Base-by-base conservation (phyloP, 805 yeast species). In the Zygoascus tannicola region DNA sequence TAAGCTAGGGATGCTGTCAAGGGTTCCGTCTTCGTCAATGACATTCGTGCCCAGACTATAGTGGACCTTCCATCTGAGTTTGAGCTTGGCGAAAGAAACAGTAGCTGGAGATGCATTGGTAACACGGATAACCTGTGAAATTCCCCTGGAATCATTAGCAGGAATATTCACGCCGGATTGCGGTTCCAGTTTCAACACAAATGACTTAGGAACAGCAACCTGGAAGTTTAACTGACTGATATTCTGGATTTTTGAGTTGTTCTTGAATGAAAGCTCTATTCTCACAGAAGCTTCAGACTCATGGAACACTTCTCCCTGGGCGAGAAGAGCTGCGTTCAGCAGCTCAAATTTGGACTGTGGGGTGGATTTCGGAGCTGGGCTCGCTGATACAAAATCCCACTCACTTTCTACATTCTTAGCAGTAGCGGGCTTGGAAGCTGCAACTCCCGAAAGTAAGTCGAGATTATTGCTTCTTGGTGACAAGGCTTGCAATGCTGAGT, bases 41-140 rank as follows among this genome's bases (percentile, higher is more conserved):
- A 62, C 59, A 19, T 60, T 57, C n/a, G 78, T 75, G 43, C 73
- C 74, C 7, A 71, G 57, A 8, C 56, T 53, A 58, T 75, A 85
- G 45, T 74, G 74, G 20, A 74, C 71, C 60, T 80, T 83, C 90
- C 88, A 85, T 60, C 85, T 81, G 46, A 85, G 69, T 61, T 82
- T 84, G 52, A 81, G 60, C 22, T 22, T 38, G n/a, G 68, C 64
- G 18, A 43, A 45, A 5, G 47, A 44, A 12, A 8, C 12, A 18
- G 44, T 38, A 16, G 52, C 38, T 12, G 46, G 42, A 8, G 48
- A 33, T 26, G 30, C 30, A 23, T 37, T 22, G 14, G 40, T 66
- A 30, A 71, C 55, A 40, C 62, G 56, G 40, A 76, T 68, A 28
- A 63, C 67, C 61, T 84, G 92, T 3, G 67, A 60, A 15, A 81